Base-by-base conservation (phyloP, 2,329 filamentous ascomycete genomes). In the Fusarium sterilihyphosum region DNA sequence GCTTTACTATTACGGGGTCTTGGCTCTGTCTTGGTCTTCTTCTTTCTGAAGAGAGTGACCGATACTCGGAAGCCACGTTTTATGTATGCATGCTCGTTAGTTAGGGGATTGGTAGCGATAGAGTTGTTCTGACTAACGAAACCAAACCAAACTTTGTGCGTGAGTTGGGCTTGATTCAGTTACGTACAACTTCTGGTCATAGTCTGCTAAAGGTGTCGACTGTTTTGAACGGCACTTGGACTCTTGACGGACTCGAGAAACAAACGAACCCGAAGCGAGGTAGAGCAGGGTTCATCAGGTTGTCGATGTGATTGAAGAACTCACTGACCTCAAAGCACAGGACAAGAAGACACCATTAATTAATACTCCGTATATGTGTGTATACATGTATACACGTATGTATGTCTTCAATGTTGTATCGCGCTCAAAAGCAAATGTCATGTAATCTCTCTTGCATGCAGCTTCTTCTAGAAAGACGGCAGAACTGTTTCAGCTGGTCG, bases 391-490 rank as follows among this genome's bases (percentile, higher is more conserved):
- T 20, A 18, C 14, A 35, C 13, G 44, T 14, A 46, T 46, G 44
- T 14, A 46, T 46, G 46, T 29, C n/a, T 57, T 43, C 54, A 46
- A 53, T 60, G 65, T 56, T 62, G 56, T 53, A 67, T 43, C 40
- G 52, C 24, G 20, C 35, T 54, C 35, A 54, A 54, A 54, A 54
- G 52, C 35, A 33, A 59, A 38, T 47, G 61, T 47, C 46, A 47
- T 41, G 63, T 43, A 72, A 67, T 71, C 52, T 67, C 67, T 60
- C 67, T 58, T 73, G 54, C 44, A 73, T 74, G 72, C 58, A 75
- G 57, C 59, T 67, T 69, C 67, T 80, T 81, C 79, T 80, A 80
- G 79, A 81, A 81, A 69, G 62, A 69, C 78, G 79, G 78, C 73
- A 81, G 79, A 81, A 81, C 52, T 40, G 77, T 37, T 69, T 53